phyloP scores from a whole-genome alignment of 2,329 filamentous ascomycete genomes.

The Anisogramma anomala region DNA sequence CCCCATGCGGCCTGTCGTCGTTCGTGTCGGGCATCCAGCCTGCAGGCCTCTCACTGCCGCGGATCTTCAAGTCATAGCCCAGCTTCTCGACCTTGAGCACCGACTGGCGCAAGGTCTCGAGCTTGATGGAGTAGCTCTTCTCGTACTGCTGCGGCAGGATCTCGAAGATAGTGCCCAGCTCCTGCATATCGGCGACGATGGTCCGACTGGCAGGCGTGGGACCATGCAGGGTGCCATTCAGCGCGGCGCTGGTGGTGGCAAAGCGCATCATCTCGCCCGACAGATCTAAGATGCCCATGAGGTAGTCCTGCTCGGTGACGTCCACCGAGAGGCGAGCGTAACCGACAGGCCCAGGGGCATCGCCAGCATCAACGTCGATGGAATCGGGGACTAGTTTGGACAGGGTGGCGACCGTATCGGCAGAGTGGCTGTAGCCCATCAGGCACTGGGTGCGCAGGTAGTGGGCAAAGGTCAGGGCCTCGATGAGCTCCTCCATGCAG shows the following conservation, averaged over 20 bases:
- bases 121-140: conserved; percentile 61
- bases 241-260: conserved; percentile 77
- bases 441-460: conserved; percentile 72
- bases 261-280: conserved; percentile 97
- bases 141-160: conserved; percentile 49
- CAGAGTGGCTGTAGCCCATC: conserved; percentile 54
- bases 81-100: conserved; percentile 90
- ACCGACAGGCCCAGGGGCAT: conserved; percentile 17
- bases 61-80: conserved; percentile 75
- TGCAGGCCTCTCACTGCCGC: conserved; percentile 77
- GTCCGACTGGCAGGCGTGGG: conserved; percentile 31
- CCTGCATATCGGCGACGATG: conserved; percentile 71
- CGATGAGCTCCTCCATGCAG: conserved; percentile 88
- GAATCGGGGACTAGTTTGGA: conserved; percentile 19
- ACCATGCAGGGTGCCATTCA: conserved; percentile 42
- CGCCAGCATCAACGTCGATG: conserved; percentile 23
- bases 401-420: conserved; percentile 31
- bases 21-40: conserved; percentile 79
- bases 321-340: conserved; percentile 32
- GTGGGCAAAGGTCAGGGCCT: conserved; percentile 78
- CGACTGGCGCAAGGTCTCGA: conserved; percentile 73
- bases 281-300: conserved; percentile 85
- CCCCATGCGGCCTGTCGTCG: conserved; percentile 16
- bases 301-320: conserved; percentile 72
- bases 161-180: conserved; percentile 66